Evolutionary conservation across 2,329 filamentous ascomycete species (phyloP), one percentile per base, ranked within the genome.

Genomic region (Pestalotiopsis sp.): DNA sequence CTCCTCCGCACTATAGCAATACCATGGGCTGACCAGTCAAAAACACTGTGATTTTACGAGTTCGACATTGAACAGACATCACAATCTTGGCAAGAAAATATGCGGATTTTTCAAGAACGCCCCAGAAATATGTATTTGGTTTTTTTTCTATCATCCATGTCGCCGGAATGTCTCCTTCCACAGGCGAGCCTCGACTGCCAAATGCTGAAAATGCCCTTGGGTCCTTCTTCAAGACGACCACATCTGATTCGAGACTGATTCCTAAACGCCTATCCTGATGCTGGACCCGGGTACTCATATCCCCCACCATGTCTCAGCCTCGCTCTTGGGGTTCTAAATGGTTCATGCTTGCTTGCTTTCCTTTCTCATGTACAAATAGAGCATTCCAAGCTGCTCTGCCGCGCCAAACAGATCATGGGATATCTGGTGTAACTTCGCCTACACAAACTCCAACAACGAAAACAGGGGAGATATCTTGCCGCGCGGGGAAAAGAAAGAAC

Each of bases 251-350:
- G 27, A 40, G 20, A 38, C 57, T 38, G 36, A 66, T 66, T 61
- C 68, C 65, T 45, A 60, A 38, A 67, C 65, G 65, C 68, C 68
- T 62, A 66, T 67, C 65, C 68, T 60, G 63, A 65, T 64, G 68
- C 59, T 59, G 58, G 45, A 66, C 14, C 13, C 25, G 23, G 63
- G 45, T 14, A 14, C 63, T 56, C 63, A 49, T 56, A 36, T 36
- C 31, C 31, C 49, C 49, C 49, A 36, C 59, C 27, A 36, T 59
- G 36, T 62, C 31, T 38, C 49, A 57, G 40, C 63, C 36, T 66
- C 63, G 45, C 49, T 66, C 63, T 66, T 66, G 65, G 17, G 20
- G 65, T 66, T 56, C 60, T 60, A 52, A 41, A 17, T 59, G 56
- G 17, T 27, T 49, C 65, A 41, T 49, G 65, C 27, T 59, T 59